Percentiles rank a stretch among this genome's conserved stretches.
phyloP scores from a whole-genome alignment of 352 stramenopile species.

The Globisporangium radiosum region DNA sequence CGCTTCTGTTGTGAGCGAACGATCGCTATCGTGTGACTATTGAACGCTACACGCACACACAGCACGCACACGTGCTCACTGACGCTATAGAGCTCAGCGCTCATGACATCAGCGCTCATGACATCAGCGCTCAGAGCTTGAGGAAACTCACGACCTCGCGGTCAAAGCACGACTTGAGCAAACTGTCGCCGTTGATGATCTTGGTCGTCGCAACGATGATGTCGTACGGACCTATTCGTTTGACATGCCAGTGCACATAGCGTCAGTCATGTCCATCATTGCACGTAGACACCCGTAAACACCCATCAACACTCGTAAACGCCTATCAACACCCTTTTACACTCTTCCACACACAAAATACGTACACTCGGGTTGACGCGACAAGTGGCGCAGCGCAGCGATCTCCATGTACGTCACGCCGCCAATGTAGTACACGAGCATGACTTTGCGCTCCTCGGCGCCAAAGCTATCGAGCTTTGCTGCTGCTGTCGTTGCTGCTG shows the following conservation, averaged over 20 bases:
- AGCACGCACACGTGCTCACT: no score
- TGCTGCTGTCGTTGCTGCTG: conserved; percentile 19
- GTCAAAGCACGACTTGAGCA: conserved; percentile 86
- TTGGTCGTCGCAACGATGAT: conserved; percentile 94
- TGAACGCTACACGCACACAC: no score
- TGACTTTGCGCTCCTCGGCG: conserved; percentile 84
- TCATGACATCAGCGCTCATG: not conserved
- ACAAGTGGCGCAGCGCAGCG: conserved; percentile 92
- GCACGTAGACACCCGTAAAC: no score
- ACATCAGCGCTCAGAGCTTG: conserved; percentile 32
- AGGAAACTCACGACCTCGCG: conserved; percentile 76
- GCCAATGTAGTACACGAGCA: conserved; percentile 95
- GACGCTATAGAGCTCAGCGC: no score
- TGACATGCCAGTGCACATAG: not conserved
- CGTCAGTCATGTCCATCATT: conserved; percentile 1
- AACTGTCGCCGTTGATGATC: conserved; percentile 81
- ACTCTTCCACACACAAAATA: conserved; percentile 12
- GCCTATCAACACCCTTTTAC: not conserved
- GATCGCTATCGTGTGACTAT: no score
- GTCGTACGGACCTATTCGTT: conserved; percentile 61
- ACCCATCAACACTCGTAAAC: not conserved
- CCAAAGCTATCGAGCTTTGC: conserved; percentile 68
- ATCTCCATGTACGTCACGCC: conserved; percentile 97
- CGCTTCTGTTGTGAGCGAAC: no score
- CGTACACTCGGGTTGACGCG: conserved; percentile 86